A percentile compares a stretch with the other conserved stretches of the same genome.
Evolutionary conservation across 2,329 filamentous ascomycete species (phyloP).

Genomic region (Colletotrichum melonis): DNA sequence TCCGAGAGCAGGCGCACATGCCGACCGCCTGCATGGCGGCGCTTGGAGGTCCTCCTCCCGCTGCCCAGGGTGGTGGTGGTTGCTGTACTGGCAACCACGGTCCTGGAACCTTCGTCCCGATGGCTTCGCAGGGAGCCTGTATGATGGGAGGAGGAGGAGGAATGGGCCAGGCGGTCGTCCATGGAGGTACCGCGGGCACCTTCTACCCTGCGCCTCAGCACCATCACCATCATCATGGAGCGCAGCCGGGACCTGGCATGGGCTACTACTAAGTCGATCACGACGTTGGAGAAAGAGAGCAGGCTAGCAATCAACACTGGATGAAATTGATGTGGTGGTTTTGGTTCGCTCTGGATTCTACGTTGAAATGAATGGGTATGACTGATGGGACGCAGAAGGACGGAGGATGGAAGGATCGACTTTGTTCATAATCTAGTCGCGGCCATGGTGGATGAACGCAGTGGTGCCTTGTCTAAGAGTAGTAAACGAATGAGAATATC

Average conservation of each 20-base stretch:
- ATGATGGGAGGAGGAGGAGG: background rate
- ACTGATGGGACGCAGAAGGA: background rate
- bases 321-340: background rate
- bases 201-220: background rate
- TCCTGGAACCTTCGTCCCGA: background rate
- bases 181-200: background rate
- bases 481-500: background rate
- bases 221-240: background rate
- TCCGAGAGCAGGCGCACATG: background rate
- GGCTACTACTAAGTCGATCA: background rate
- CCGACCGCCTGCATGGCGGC: background rate
- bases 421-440: background rate
- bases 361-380: background rate
- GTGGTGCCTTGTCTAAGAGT: background rate
- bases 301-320: too few species aligned
- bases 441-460: background rate
- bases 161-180: background rate
- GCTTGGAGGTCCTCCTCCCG: background rate
- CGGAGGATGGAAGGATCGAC: background rate
- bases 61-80: too few species aligned
- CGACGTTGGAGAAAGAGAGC: background rate
- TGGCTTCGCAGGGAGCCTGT: background rate
- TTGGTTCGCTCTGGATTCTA: background rate
- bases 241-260: background rate
- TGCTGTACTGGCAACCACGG: background rate